Base-by-base conservation (phyloP, 495 filamentous ascomycete genomes). In the Neurospora sp. region DNA sequence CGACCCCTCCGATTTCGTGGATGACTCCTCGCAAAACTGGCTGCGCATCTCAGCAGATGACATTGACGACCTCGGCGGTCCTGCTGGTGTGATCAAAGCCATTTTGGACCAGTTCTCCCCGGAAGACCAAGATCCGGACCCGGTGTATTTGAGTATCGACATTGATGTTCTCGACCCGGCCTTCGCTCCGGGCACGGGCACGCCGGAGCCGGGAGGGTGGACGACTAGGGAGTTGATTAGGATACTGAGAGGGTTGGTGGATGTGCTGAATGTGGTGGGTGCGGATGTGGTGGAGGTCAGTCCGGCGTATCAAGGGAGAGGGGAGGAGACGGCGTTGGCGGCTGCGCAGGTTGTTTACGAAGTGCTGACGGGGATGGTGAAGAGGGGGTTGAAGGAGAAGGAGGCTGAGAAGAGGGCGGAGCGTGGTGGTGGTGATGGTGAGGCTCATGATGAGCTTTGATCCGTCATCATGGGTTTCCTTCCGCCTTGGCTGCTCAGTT, bases 211-310 rank as follows among this genome's bases (percentile, higher is more conserved):
- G 2, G 90, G 90, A 70, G 90, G 91, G 16, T 93, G 90, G 90
- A 92, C 90, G 14, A 92, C 87, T 39, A 81, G 90, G 31, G 91
- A 93, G 80, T 82, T 93, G 73, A 92, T 92, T 68, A 82, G 89
- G 3, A 90, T 93, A 69, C 77, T 93, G 79, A 83, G 90, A 35
- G 91, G 91, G 1, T 7, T 65, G 22, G 79, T 93, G 8, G 90
- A 92, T 83, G 86, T 84, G 42, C 74, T 93, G 78, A 92, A 93
- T 78, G 76, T 93, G 1, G 90, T 93, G 22, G 91, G 91, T 0
- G 90, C 89, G 4, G 91, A 93, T 81, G 89, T 95, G 74, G 93
- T 97, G 31, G 93, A 97, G 86, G 93, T 97, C 16, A 90, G 91
- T 65, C 93, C 93, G 1, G 91, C 92, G 14, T 96, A 97, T 79